Percentiles rank a stretch among this genome's conserved stretches.
Evolutionary conservation across 2,329 filamentous ascomycete species (phyloP).

Genomic region (Colletotrichum sp.): DNA sequence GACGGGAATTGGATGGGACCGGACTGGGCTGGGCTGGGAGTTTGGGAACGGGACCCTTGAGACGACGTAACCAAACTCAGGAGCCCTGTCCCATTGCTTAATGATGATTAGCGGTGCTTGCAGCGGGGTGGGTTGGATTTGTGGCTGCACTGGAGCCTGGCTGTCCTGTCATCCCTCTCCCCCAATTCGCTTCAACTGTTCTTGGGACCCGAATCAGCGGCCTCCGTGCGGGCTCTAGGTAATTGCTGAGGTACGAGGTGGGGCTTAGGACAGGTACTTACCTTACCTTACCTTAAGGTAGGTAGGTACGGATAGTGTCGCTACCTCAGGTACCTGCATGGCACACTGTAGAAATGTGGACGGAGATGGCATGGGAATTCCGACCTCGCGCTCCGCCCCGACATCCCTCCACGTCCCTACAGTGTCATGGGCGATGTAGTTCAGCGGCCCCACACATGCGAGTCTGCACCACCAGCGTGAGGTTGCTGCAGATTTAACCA

Average conservation of each 20-base stretch:
- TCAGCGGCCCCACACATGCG: background rate
- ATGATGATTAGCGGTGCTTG: conserved; percentile 9
- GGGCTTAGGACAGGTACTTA: background rate
- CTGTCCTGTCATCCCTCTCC: background rate
- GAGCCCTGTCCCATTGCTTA: conserved; percentile 3
- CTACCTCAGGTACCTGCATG: background rate
- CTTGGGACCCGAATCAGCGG: conserved; percentile 2
- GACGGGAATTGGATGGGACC: background rate
- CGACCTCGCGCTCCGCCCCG: background rate
- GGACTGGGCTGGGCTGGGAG: background rate
- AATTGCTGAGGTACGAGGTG: background rate
- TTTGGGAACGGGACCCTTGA: background rate
- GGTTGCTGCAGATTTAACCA: background rate
- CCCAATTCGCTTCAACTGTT: conserved; percentile 9
- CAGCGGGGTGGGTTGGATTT: background rate
- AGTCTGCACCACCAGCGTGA: background rate
- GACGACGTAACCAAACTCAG: conserved; percentile 5
- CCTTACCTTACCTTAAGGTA: background rate
- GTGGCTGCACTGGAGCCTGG: background rate
- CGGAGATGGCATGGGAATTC: background rate
- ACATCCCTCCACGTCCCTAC: background rate
- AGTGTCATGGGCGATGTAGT: background rate
- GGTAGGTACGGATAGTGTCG: background rate
- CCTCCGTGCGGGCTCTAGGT: background rate
- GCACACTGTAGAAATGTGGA: background rate